Base-by-base conservation (phyloP, 1,139 yeast species). In the Hyphopichia wangnamkhiaoensis region DNA sequence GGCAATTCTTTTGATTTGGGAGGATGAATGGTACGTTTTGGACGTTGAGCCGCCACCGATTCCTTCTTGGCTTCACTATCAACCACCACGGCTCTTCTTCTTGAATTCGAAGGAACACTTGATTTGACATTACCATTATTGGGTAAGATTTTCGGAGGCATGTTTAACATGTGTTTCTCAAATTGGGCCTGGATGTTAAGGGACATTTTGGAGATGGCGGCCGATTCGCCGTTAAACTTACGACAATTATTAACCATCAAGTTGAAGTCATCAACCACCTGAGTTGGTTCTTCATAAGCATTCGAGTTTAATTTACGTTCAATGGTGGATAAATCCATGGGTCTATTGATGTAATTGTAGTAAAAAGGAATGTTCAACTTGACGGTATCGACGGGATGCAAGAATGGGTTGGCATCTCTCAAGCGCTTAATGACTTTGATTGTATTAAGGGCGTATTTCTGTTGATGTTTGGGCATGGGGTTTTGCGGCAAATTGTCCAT, bases 21-120 rank as follows among this genome's bases (percentile, higher is more conserved):
- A 3, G 98, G 98, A 58, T 91, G 97, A 37, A 93, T 89, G 53
- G 90, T 95, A 51, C 99, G 80, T 66, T 91, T 91, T 33, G 98
- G 98, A 49, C 98, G 77, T 31, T 65, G 71, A 8, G 72, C 71
- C 21, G 78, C 77, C 20, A 72, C 72, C 5, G 76, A 70, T 41
- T 68, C 73, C 37, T 58, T 56, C 42, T 61, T 61, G 2, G 47
- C 41, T 15, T 82, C 83, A 27, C 75, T 77, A 43, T 68, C 73
- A 34, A 71, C 77, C 2, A 73, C 74, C n/a, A 74, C 65, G 5
- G 79, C 69, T 55, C 95, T 56, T 40, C 63, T 56, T 35, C 38
- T 35, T 1, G 67, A 48, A 24, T 48, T 48, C 13, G 52, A 53
- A 18, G 75, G 46, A 76, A 76, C 44, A 60, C 71, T 30, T 79